Percentiles rank a stretch among this genome's conserved stretches.
Evolutionary conservation across 768 basidiomycete genomes (phyloP).

Genomic region (Gloeophyllum trabeum): DNA sequence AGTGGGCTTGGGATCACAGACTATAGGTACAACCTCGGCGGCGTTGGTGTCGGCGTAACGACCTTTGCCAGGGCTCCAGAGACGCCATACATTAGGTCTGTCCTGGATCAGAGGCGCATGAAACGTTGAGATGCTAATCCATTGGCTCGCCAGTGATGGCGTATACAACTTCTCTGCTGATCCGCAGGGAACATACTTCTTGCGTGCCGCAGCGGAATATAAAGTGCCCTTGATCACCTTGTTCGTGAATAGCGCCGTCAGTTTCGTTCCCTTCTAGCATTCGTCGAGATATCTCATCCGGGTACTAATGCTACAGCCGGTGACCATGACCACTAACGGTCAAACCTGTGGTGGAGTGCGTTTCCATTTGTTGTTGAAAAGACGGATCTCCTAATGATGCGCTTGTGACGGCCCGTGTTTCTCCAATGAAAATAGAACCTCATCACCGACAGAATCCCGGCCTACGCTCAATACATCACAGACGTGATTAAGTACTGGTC

Average conservation of each 20-base stretch:
- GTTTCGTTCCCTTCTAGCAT: background rate
- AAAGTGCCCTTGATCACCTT: slow-evolving; percentile 27
- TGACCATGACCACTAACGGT: slow-evolving; percentile 11
- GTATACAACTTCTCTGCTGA: slow-evolving; percentile 29
- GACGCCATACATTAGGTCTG: slow-evolving; percentile 20
- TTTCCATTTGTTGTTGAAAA: no score
- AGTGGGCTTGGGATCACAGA: slow-evolving; percentile 29
- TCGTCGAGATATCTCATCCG: background rate
- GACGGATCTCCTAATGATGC: no score
- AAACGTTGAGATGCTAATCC: no score
- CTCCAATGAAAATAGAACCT: no score
- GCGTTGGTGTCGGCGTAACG: slow-evolving; percentile 29
- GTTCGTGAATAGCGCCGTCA: slow-evolving; percentile 28
- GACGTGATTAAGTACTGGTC: slow-evolving; percentile 30
- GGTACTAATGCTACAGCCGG: slow-evolving; percentile 2
- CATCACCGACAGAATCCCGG: slow-evolving; percentile 9
- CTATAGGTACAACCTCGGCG: slow-evolving; percentile 32
- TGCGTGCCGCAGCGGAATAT: slow-evolving; percentile 23
- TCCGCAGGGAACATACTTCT: slow-evolving; percentile 27
- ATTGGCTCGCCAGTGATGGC: slow-evolving; percentile 18
- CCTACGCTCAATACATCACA: slow-evolving; percentile 29
- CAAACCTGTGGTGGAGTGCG: slow-evolving; percentile 11
- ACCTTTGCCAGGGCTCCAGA: slow-evolving; percentile 25
- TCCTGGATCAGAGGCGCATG: no score
- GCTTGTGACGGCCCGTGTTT: no score